A percentile compares a stretch with the other conserved stretches of the same genome.
Evolutionary conservation across 2,329 filamentous ascomycete species (phyloP).

Genomic region (Fonsecaea pugnacius): DNA sequence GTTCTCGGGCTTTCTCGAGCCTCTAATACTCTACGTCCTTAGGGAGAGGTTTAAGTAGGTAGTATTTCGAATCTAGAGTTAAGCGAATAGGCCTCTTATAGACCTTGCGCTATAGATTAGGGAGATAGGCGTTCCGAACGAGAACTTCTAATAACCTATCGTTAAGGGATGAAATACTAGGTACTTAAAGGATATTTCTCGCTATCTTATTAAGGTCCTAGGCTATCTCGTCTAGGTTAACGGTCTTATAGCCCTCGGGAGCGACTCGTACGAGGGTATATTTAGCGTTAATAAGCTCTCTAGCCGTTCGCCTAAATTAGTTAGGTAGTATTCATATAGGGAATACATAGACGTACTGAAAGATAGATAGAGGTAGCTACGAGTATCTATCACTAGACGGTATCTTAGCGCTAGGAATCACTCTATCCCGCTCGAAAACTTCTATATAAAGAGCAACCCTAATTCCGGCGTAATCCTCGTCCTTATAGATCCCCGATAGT

Average conservation of each 20-base stretch:
- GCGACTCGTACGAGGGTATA: constrained; percentile 7
- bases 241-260: neutral
- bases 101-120: neutral
- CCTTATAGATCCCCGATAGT: neutral
- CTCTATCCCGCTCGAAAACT: constrained; percentile 10
- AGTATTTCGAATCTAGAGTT: constrained; percentile 18
- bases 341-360: constrained; percentile 7
- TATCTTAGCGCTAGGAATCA: neutral
- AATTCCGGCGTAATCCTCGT: neutral
- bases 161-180: too few relatives aligned
- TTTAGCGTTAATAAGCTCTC: neutral
- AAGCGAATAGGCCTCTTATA: neutral
- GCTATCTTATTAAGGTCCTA: neutral
- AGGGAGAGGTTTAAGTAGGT: constrained; percentile 8
- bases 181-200: too few relatives aligned
- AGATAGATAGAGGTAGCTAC: constrained; percentile 8
- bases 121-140: neutral
- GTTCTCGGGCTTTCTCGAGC: constrained; percentile 4
- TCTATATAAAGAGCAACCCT: neutral
- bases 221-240: neutral
- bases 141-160: neutral
- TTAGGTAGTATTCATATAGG: constrained; percentile 4
- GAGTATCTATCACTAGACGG: constrained; percentile 5
- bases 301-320: neutral
- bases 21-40: constrained; percentile 4